These are phyloP conservation scores for Neurospora terricola DNA, from an alignment of 495 filamentous ascomycete genomes.

Conservation along the genomic window DNA sequence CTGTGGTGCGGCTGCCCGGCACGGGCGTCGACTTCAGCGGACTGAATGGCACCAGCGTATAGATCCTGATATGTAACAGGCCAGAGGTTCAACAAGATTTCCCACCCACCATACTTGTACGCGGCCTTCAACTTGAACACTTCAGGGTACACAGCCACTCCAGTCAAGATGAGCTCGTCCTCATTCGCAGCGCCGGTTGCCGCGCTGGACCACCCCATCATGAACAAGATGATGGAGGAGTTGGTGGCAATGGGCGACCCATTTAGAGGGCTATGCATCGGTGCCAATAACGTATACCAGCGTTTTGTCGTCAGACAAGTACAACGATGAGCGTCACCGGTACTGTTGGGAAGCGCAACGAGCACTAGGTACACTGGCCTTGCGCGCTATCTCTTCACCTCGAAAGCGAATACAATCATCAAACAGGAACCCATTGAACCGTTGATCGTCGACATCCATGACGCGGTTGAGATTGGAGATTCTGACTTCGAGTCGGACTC, in stretches of 20 bases:
- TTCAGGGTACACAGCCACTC: neutral
- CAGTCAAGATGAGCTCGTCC: neutral
- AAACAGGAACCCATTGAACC: too few species aligned
- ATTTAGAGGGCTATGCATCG: neutral
- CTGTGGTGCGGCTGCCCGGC: too few species aligned
- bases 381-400: neutral
- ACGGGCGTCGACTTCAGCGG: too few species aligned
- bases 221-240: neutral
- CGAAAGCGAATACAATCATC: neutral
- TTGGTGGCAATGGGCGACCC: neutral
- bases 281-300: neutral
- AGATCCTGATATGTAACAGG: neutral
- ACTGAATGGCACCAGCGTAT: too few species aligned
- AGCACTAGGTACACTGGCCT: too few species aligned
- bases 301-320: neutral
- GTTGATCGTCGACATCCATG: too few species aligned
- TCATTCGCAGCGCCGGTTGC: neutral
- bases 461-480: too few species aligned
- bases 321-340: neutral
- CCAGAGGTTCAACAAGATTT: neutral
- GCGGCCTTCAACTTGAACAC: neutral
- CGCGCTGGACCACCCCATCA: neutral
- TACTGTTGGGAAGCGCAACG: neutral
- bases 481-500: too few species aligned
- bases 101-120: neutral